Conservation (phyloP, 129 eudicot species). For the Sambucus nigra region DNA sequence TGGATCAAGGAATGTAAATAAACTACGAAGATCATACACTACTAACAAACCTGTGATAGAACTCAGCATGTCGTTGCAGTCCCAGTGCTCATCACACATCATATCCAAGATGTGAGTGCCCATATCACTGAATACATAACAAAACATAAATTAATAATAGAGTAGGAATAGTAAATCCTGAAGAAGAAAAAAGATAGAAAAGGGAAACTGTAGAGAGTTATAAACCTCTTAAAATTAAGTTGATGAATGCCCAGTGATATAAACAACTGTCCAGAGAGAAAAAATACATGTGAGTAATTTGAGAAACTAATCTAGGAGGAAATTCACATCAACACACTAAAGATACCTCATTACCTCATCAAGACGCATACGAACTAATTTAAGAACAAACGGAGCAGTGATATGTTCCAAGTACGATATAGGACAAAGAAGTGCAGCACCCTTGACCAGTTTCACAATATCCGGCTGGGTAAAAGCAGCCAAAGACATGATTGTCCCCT, state of each 20-base stretch:
- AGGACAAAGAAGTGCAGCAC: slow-evolving; percentile 94
- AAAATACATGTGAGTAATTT: slow-evolving; percentile 9
- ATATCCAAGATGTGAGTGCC: slow-evolving; percentile 51
- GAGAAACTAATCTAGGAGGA: slow-evolving; percentile 9
- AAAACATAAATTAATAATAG: slow-evolving; percentile 2
- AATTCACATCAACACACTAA: background rate
- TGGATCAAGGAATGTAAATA: background rate
- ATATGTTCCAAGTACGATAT: slow-evolving; percentile 89
- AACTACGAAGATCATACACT: background rate
- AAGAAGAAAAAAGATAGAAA: background rate
- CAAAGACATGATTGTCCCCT: slow-evolving; percentile 95
- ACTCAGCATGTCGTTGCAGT: slow-evolving; percentile 61
- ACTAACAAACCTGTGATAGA: slow-evolving; percentile 58
- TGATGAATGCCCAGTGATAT: slow-evolving; percentile 81
- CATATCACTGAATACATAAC: slow-evolving; percentile 40
- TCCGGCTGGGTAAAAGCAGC: slow-evolving; percentile 91
- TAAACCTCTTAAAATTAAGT: slow-evolving; percentile 78
- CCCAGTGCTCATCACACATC: slow-evolving; percentile 59
- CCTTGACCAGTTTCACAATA: slow-evolving; percentile 67
- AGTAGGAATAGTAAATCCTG: slow-evolving; percentile 7
- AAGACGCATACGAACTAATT: slow-evolving; percentile 56
- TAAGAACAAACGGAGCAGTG: slow-evolving; percentile 65
- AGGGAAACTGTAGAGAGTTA: slow-evolving; percentile 3
- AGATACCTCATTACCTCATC: slow-evolving; percentile 45
- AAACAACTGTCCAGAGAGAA: slow-evolving; percentile 35